Conservation (phyloP, 2,329 filamentous ascomycete genomes). For the Tympanopsis confertula region DNA sequence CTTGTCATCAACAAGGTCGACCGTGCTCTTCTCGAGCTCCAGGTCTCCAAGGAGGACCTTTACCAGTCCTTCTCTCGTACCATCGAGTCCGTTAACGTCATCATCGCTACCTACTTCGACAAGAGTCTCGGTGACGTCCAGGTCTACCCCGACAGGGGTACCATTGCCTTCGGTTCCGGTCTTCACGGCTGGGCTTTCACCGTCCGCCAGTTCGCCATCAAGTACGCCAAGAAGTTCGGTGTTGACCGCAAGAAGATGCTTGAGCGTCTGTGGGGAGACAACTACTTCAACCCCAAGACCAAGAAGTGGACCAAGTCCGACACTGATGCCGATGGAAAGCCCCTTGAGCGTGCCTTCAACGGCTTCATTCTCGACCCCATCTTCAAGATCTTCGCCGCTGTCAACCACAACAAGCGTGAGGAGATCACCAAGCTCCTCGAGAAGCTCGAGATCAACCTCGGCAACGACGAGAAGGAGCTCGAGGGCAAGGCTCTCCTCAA, state of each 20-base stretch:
- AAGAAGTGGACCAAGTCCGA: conserved; percentile 98
- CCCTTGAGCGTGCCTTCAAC: conserved; percentile 88
- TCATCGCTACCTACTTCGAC: conserved; percentile 98
- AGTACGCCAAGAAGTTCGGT: conserved; percentile 99
- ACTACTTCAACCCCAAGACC: conserved; percentile 99
- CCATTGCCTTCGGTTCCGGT: conserved; percentile 97
- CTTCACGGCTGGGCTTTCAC: conserved; percentile 99
- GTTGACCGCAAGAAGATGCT: conserved; percentile 99
- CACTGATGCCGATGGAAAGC: conserved; percentile 69
- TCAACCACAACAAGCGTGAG: conserved; percentile 99
- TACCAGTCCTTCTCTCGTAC: conserved; percentile 99
- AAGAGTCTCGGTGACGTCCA: conserved; percentile 94
- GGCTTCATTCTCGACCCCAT: conserved; percentile 99
- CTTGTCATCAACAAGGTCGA: conserved; percentile 99
- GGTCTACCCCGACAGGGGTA: conserved; percentile 96
- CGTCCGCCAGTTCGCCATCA: conserved; percentile 87
- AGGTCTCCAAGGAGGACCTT: conserved; percentile 96
- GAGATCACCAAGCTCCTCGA: conserved; percentile 72
- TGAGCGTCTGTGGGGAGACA: conserved; percentile 99
- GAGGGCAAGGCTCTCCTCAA: conserved; percentile 98
- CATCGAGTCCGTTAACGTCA: conserved; percentile 99
- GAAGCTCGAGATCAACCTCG: conserved; percentile 93
- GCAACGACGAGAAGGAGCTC: conserved; percentile 74
- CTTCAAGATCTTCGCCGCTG: conserved; percentile 92
- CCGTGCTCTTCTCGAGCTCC: conserved; percentile 95